Percentiles rank a stretch among this genome's conserved stretches.
Evolutionary conservation across 257 asterid genomes (phyloP).

Genomic region (Fraxinus quadrangulata): DNA sequence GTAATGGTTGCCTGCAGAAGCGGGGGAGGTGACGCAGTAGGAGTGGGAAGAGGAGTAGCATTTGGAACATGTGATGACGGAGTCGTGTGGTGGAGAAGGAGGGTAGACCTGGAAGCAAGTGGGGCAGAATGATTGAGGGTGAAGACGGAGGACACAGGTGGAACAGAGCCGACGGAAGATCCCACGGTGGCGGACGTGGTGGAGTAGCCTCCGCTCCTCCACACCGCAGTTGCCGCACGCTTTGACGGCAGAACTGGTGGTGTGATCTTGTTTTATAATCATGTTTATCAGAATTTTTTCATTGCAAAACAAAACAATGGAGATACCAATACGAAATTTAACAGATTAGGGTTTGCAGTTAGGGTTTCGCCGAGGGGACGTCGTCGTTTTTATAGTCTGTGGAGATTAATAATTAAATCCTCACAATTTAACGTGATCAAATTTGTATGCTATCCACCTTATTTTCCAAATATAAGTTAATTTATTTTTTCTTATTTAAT

Average conservation of each 20-base stretch:
- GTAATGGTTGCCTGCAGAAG: constrained; percentile 50
- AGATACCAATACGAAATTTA: neutral
- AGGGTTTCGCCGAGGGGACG: constrained; percentile 9
- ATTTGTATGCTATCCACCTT: no score
- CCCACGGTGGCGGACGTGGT: constrained; percentile 72
- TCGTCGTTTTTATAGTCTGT: neutral
- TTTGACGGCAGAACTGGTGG: constrained; percentile 26
- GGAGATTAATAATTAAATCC: no score
- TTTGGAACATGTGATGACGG: constrained; percentile 51
- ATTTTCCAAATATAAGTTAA: no score
- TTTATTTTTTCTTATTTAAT: no score
- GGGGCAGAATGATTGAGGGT: constrained; percentile 84
- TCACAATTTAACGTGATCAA: no score
- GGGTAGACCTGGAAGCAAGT: constrained; percentile 75
- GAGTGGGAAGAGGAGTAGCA: constrained; percentile 74
- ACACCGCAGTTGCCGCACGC: constrained; percentile 65
- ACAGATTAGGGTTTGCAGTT: neutral
- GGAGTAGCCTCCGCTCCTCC: constrained; percentile 67
- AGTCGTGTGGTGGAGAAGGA: constrained; percentile 46
- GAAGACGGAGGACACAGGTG: constrained; percentile 81
- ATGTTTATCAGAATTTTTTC: constrained; percentile 5
- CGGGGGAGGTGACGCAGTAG: constrained; percentile 45
- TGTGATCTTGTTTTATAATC: constrained; percentile 42
- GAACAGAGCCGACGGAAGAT: constrained; percentile 77
- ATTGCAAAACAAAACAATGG: neutral